phyloP scores from a whole-genome alignment of 176 grass and related monocot species.

The Avena sativa region DNA sequence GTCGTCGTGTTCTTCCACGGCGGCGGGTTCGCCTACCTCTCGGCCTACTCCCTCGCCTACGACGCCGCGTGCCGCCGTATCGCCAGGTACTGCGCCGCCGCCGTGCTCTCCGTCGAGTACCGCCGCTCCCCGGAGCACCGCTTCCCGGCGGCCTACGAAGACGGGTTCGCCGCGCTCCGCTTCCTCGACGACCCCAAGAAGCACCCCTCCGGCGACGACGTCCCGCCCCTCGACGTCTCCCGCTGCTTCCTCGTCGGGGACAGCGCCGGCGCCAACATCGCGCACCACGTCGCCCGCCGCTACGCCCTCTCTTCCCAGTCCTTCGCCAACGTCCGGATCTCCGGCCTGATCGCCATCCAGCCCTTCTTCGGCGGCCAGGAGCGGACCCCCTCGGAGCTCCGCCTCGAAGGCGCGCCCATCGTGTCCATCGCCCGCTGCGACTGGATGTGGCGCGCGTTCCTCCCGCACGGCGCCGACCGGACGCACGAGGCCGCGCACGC shows the following conservation, averaged over 20 bases:
- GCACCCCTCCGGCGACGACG: background rate
- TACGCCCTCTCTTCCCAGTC: conserved; percentile 42
- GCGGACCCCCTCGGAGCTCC: conserved; percentile 65
- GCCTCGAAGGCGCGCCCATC: conserved; percentile 58
- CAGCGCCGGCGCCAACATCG: conserved; percentile 70
- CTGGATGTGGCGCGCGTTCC: conserved; percentile 92
- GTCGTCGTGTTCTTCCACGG: conserved; percentile 88
- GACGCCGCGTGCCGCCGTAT: conserved; percentile 67
- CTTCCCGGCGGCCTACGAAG: conserved; percentile 73
- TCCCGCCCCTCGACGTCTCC: conserved; percentile 43
- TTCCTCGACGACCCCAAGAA: conserved; percentile 61
- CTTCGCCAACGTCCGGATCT: conserved; percentile 44
- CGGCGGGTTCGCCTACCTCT: conserved; percentile 81
- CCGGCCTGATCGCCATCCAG: conserved; percentile 69
- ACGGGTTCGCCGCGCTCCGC: conserved; percentile 64
- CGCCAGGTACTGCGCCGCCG: conserved; percentile 37
- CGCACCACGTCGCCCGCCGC: conserved; percentile 73
- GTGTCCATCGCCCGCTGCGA: conserved; percentile 61
- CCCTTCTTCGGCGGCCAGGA: conserved; percentile 92
- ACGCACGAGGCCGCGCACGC: conserved; percentile 58
- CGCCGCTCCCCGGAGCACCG: conserved; percentile 68
- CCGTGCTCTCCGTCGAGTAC: conserved; percentile 79
- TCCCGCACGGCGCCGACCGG: conserved; percentile 61
- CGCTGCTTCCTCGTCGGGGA: conserved; percentile 74
- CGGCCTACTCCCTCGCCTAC: conserved; percentile 59